Conservation (phyloP, 352 stramenopile species). For the Chrysophaeum taylorii region DNA sequence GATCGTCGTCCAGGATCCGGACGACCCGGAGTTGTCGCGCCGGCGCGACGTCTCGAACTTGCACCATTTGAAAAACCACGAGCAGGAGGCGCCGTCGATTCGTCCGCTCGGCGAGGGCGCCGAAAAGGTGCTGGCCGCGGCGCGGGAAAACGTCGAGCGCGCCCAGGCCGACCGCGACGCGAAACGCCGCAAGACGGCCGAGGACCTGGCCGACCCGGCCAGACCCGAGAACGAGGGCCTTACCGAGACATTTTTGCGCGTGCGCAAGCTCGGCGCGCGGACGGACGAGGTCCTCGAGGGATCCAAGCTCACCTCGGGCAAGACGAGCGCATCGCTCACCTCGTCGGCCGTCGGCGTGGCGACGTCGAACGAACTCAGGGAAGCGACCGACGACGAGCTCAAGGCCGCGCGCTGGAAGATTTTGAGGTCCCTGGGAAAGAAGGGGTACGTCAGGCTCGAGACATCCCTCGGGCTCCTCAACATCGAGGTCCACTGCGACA, state of each 20-base stretch:
- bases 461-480: constrained; percentile 86
- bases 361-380: constrained; percentile 37
- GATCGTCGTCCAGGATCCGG: constrained; percentile 85
- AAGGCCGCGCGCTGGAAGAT: constrained; percentile 63
- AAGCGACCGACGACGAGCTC: constrained; percentile 58
- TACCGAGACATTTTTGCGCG: constrained; percentile 11
- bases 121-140: constrained; percentile 15
- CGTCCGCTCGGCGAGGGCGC: constrained; percentile 40
- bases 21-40: constrained; percentile 59
- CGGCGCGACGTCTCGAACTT: constrained; percentile 94
- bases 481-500: constrained; percentile 89
- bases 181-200: constrained; percentile 8
- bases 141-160: constrained; percentile 25
- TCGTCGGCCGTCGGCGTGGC: constrained; percentile 66
- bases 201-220: constrained; percentile 17
- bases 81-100: constrained; percentile 54
- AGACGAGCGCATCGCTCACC: constrained; percentile 82
- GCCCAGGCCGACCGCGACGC: constrained; percentile 24
- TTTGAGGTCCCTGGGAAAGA: constrained; percentile 79
- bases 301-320: constrained; percentile 65
- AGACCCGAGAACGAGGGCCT: constrained; percentile 22
- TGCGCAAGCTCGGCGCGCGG: not conserved
- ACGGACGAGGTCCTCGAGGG: constrained; percentile 46
- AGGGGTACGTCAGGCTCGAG: constrained; percentile 88
- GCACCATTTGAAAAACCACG: constrained; percentile 66